Evolutionary conservation across 345 rosid species (phyloP).

Genomic region (Streptanthus diversifolius): DNA sequence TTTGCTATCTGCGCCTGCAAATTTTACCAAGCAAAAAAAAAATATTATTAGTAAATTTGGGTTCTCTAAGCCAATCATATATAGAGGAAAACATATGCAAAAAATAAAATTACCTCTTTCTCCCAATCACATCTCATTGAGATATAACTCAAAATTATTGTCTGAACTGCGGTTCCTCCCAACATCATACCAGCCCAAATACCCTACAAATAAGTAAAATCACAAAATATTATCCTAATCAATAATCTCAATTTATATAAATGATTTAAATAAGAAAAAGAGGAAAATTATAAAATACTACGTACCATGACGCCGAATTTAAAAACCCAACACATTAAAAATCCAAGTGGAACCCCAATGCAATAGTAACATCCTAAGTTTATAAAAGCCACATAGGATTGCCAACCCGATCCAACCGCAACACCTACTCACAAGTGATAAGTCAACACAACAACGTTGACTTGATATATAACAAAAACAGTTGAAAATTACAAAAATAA

Average conservation of each 20-base stretch:
- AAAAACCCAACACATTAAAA: conserved; percentile 88
- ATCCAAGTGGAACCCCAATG: conserved; percentile 77
- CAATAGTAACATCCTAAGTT: conserved; percentile 86
- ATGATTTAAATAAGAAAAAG: background rate
- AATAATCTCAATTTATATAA: background rate
- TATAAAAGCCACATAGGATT: conserved; percentile 78
- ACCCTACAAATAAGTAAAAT: conserved; percentile 40
- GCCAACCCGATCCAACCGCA: conserved; percentile 98
- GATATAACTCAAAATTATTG: conserved; percentile 48
- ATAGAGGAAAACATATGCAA: background rate
- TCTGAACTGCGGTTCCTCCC: conserved; percentile 76
- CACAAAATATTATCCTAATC: background rate
- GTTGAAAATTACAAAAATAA: background rate
- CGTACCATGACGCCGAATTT: conserved; percentile 78
- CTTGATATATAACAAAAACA: background rate
- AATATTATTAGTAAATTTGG: background rate
- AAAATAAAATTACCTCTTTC: conserved; percentile 46
- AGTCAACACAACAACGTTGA: background rate
- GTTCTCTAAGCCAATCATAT: background rate
- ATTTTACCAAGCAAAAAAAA: background rate
- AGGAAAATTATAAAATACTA: background rate
- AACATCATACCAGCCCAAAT: conserved; percentile 90
- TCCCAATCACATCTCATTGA: conserved; percentile 70
- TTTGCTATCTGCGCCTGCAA: conserved; percentile 70
- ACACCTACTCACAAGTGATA: conserved; percentile 47